Evolutionary conservation across 805 yeast genomes (phyloP).

Genomic region (Saccharomycopsis fibuligera): DNA sequence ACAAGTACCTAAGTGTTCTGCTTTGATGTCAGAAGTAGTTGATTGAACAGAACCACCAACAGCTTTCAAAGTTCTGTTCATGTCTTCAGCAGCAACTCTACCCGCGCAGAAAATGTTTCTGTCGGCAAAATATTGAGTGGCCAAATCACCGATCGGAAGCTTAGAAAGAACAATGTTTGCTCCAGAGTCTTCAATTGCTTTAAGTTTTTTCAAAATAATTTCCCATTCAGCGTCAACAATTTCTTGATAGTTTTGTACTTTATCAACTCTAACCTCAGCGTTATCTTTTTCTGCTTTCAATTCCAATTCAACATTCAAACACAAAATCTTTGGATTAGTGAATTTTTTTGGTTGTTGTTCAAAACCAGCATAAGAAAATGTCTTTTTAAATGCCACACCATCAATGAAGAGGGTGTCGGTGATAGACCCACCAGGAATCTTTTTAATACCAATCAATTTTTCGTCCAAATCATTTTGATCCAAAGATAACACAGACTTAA

Average conservation of each 20-base stretch:
- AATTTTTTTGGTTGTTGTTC: slow-evolving; percentile 96
- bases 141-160: slow-evolving; percentile 95
- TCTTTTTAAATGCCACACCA: slow-evolving; percentile 96
- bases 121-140: slow-evolving; percentile 98
- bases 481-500: slow-evolving; percentile 84
- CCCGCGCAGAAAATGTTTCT: slow-evolving; percentile 97
- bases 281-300: slow-evolving; percentile 97
- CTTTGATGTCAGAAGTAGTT: slow-evolving; percentile 60
- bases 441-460: slow-evolving; percentile 86
- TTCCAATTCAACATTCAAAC: slow-evolving; percentile 88
- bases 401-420: slow-evolving; percentile 84
- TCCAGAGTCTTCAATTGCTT: slow-evolving; percentile 76
- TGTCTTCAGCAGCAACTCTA: slow-evolving; percentile 79
- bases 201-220: slow-evolving; percentile 79
- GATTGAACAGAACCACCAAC: slow-evolving; percentile 90
- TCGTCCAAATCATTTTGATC: slow-evolving; percentile 86
- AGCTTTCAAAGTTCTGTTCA: slow-evolving; percentile 88
- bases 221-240: slow-evolving; percentile 99
- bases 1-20: slow-evolving; percentile 79
- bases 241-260: slow-evolving; percentile 89
- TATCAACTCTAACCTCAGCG: slow-evolving; percentile 94
- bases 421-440: slow-evolving; percentile 93
- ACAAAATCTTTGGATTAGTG: slow-evolving; percentile 70
- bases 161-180: slow-evolving; percentile 91
- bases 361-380: slow-evolving; percentile 96